These are phyloP conservation scores for Hirschioporus abietinus DNA, from an alignment of 768 basidiomycete species.

Conservation along the genomic window DNA sequence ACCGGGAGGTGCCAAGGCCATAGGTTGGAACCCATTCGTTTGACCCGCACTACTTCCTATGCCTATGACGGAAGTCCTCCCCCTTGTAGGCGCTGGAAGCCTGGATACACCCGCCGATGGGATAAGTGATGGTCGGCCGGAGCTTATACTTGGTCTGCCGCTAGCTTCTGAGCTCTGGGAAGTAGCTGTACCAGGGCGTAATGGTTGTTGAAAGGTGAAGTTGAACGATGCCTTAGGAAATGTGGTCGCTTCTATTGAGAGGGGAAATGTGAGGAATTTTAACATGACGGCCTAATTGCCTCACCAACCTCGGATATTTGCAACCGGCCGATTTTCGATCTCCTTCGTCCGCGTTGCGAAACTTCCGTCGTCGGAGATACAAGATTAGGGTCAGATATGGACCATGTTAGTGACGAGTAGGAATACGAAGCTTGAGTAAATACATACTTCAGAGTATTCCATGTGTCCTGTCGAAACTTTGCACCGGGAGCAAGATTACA, in stretches of 20 bases:
- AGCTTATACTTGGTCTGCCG: neutral
- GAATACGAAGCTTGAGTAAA: no score
- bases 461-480: slow-evolving; percentile 80
- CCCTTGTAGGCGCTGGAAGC: slow-evolving; percentile 1
- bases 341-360: slow-evolving; percentile 85
- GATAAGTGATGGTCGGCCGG: neutral
- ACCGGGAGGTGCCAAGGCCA: slow-evolving; percentile 23
- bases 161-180: neutral
- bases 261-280: neutral
- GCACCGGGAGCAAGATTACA: slow-evolving; percentile 82
- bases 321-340: slow-evolving; percentile 74
- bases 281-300: neutral
- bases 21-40: slow-evolving; percentile 32
- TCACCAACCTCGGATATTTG: slow-evolving; percentile 69
- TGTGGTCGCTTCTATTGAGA: neutral
- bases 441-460: slow-evolving; percentile 84
- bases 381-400: no score
- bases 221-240: neutral
- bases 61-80: neutral
- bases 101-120: neutral
- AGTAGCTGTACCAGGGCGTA: neutral
- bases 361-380: slow-evolving; percentile 34
- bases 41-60: slow-evolving; percentile 18
- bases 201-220: neutral
- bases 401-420: neutral